Evolutionary conservation across 495 filamentous ascomycete genomes (phyloP).

Genomic region (Penicillium silybi): DNA sequence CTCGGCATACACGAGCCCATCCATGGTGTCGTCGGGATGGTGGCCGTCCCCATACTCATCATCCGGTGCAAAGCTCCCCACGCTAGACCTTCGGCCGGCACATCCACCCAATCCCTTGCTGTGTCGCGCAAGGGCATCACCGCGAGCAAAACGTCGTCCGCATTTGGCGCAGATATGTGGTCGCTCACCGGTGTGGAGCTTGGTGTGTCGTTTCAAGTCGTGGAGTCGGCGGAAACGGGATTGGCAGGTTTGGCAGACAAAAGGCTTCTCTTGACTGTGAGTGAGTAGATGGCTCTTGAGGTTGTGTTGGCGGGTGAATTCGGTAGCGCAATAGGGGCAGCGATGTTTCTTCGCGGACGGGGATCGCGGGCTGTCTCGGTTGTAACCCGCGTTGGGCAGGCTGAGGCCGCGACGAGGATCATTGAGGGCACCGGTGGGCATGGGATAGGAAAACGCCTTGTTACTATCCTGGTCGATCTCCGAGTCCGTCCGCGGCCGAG

Average conservation of each 20-base stretch:
- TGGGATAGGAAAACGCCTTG: constrained; percentile 52
- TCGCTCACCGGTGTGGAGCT: constrained; percentile 94
- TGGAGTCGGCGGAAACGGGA: constrained; percentile 89
- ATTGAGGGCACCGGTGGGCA: constrained; percentile 41
- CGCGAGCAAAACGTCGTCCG: constrained; percentile 88
- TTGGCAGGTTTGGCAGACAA: constrained; percentile 82
- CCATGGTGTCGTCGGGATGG: constrained; percentile 65
- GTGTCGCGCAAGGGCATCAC: constrained; percentile 90
- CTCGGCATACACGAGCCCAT: constrained; percentile 66
- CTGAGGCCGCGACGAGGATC: constrained; percentile 66
- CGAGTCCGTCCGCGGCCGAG: constrained; percentile 31
- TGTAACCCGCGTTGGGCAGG: constrained; percentile 64
- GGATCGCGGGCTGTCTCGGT: constrained; percentile 61
- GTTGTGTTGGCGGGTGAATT: constrained; percentile 97
- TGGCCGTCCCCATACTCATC: constrained; percentile 62
- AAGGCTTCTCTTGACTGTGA: constrained; percentile 98
- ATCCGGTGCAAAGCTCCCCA: constrained; percentile 78
- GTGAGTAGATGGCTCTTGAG: constrained; percentile 98
- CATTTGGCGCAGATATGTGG: constrained; percentile 93
- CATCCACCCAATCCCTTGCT: constrained; percentile 96
- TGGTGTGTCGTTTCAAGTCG: constrained; percentile 92
- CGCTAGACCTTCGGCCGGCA: constrained; percentile 81
- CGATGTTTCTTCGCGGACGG: constrained; percentile 86
- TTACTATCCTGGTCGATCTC: constrained; percentile 46
- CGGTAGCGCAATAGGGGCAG: constrained; percentile 91